Conservation (phyloP, 164 flowering plant genomes). For the Echeveria elegans region DNA sequence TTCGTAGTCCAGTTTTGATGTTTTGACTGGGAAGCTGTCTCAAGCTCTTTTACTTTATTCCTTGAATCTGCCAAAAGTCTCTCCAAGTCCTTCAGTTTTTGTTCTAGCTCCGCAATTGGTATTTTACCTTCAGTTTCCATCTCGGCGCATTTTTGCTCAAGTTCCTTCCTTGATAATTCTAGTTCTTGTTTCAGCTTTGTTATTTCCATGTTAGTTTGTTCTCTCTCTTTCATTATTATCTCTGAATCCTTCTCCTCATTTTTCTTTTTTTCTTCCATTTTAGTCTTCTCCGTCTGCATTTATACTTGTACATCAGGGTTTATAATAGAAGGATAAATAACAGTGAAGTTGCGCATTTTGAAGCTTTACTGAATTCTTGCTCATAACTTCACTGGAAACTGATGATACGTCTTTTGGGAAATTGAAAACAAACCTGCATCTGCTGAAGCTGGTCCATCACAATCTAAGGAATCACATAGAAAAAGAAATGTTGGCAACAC, state of each 20-base stretch:
- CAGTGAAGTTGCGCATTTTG: neutral
- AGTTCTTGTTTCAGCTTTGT: conserved; percentile 50
- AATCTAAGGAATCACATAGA: conserved; percentile 30
- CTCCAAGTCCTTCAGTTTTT: conserved; percentile 49
- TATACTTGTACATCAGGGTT: neutral
- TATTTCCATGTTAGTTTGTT: conserved; percentile 30
- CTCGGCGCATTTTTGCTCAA: conserved; percentile 38
- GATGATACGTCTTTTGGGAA: neutral
- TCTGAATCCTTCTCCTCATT: conserved; percentile 43
- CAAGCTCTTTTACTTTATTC: conserved; percentile 47
- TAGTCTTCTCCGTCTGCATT: conserved; percentile 46
- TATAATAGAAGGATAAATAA: neutral
- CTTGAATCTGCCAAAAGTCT: conserved; percentile 38
- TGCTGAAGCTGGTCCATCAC: conserved; percentile 47
- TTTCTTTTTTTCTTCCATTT: conserved; percentile 56
- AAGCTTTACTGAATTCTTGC: neutral
- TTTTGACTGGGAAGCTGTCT: conserved; percentile 36
- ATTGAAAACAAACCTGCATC: conserved; percentile 38
- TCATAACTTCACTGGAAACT: neutral
- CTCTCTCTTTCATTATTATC: conserved; percentile 49
- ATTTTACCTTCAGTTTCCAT: conserved; percentile 42
- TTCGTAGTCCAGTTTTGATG: conserved; percentile 40
- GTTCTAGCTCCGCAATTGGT: conserved; percentile 34
- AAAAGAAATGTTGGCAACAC: neutral
- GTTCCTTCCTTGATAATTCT: conserved; percentile 30